phyloP scores from a whole-genome alignment of 371 early-diverging fungal species.

The Zopfochytrium polystomum region DNA sequence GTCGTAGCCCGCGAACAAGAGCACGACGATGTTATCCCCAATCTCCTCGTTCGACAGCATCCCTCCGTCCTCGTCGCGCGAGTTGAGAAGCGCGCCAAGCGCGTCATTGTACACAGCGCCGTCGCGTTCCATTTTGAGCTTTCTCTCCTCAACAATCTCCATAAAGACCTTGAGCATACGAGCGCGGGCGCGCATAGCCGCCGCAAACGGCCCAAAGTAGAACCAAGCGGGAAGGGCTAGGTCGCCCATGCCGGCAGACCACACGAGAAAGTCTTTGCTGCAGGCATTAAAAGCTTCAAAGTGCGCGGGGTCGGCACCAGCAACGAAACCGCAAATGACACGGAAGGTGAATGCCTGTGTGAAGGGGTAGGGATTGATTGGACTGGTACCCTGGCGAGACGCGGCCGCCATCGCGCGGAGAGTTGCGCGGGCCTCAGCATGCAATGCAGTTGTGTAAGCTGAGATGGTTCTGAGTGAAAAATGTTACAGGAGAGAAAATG shows the following conservation, averaged over 20 bases:
- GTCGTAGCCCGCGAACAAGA: neutral
- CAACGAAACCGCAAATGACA: neutral
- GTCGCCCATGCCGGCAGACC: neutral
- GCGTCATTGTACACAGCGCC: neutral
- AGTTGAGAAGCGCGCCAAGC: neutral
- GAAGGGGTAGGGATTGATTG: too few species aligned
- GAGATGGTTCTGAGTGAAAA: too few species aligned
- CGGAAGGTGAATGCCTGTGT: neutral
- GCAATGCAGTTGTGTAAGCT: too few species aligned
- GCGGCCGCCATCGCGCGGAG: too few species aligned
- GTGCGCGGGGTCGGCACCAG: neutral
- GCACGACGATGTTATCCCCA: neutral
- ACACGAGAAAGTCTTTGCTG: neutral
- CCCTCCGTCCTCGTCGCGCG: neutral
- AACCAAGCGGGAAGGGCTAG: neutral
- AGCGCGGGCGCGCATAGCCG: neutral
- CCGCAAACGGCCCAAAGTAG: neutral
- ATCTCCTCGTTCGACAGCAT: neutral
- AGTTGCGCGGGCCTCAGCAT: too few species aligned
- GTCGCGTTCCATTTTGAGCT: neutral
- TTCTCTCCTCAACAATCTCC: neutral
- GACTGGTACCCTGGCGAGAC: too few species aligned
- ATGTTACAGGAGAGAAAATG: too few species aligned
- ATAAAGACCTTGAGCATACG: neutral
- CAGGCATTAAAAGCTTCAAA: neutral